These are phyloP conservation scores for Eucalyptus lansdowneana DNA, from an alignment of 345 rosid genomes.

Conservation along the genomic window DNA sequence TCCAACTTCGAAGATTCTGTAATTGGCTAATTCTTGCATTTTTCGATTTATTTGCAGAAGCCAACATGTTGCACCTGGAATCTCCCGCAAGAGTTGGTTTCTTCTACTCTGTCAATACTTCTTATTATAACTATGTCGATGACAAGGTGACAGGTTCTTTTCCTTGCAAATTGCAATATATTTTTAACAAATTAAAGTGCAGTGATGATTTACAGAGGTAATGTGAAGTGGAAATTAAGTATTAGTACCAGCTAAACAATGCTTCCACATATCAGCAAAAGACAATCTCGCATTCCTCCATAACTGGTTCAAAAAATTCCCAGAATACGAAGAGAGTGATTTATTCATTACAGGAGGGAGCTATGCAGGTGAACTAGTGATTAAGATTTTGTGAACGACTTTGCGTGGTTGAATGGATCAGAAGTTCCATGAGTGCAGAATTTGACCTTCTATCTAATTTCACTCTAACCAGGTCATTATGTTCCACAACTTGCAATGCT, in stretches of 20 bases:
- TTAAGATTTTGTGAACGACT: neutral
- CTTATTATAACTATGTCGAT: conserved; percentile 1
- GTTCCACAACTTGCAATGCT: conserved; percentile 40
- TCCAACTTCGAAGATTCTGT: too few relatives aligned
- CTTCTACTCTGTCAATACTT: conserved; percentile 23
- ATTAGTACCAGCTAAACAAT: neutral
- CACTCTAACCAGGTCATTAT: conserved; percentile 22
- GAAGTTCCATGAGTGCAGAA: neutral
- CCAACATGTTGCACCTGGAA: conserved; percentile 39
- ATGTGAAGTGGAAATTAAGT: neutral
- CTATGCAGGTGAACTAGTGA: neutral
- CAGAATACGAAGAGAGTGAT: conserved; percentile 15
- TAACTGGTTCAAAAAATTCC: conserved; percentile 16
- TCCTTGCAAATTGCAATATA: neutral
- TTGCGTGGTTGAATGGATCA: neutral
- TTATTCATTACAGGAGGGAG: conserved; percentile 34
- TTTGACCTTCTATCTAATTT: neutral
- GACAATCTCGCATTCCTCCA: conserved; percentile 20
- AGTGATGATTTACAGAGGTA: neutral
- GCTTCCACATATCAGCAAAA: neutral
- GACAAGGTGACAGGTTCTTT: conserved; percentile 17
- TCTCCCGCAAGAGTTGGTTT: conserved; percentile 39
- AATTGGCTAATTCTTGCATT: neutral
- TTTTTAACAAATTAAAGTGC: neutral
- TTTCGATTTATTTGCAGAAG: conserved; percentile 9